Conservation (phyloP, 2,329 filamentous ascomycete genomes). For the Monilinia fructigena region DNA sequence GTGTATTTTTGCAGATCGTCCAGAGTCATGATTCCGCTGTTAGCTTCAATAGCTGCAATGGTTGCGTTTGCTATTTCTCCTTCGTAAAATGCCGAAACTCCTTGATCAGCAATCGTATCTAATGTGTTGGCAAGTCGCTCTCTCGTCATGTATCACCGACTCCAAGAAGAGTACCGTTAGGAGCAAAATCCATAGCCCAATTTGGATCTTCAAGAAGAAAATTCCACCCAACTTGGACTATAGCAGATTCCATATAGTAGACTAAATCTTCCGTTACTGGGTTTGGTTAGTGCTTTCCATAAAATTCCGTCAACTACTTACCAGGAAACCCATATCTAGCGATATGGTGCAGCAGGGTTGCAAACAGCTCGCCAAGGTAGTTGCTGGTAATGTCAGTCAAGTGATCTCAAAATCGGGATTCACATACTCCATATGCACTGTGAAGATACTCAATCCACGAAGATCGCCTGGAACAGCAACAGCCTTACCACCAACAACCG, state of each 20-base stretch:
- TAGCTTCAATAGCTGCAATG: constrained; percentile 55
- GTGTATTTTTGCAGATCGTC: constrained; percentile 65
- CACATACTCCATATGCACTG: constrained; percentile 60
- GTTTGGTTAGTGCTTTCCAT: constrained; percentile 20
- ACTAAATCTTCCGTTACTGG: constrained; percentile 70
- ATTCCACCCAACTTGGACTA: constrained; percentile 47
- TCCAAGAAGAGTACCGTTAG: constrained; percentile 58
- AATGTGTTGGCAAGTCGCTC: constrained; percentile 66
- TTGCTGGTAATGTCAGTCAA: constrained; percentile 38
- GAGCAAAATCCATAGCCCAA: constrained; percentile 70
- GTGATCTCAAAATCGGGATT: background rate
- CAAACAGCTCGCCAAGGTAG: constrained; percentile 72
- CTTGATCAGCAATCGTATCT: constrained; percentile 58
- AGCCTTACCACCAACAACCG: constrained; percentile 70
- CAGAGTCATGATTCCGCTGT: constrained; percentile 67
- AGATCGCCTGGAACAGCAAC: constrained; percentile 73
- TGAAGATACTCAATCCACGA: constrained; percentile 79
- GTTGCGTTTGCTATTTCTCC: constrained; percentile 61
- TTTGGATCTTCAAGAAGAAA: constrained; percentile 61
- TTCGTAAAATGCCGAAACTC: constrained; percentile 61
- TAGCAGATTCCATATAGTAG: constrained; percentile 64
- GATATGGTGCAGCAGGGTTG: constrained; percentile 67
- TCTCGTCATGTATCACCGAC: constrained; percentile 64
- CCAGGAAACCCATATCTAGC: constrained; percentile 68
- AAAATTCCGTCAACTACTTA: constrained; percentile 25